Conservation (phyloP, 2,329 filamentous ascomycete species). For the Raffaelea deltoideospora region DNA sequence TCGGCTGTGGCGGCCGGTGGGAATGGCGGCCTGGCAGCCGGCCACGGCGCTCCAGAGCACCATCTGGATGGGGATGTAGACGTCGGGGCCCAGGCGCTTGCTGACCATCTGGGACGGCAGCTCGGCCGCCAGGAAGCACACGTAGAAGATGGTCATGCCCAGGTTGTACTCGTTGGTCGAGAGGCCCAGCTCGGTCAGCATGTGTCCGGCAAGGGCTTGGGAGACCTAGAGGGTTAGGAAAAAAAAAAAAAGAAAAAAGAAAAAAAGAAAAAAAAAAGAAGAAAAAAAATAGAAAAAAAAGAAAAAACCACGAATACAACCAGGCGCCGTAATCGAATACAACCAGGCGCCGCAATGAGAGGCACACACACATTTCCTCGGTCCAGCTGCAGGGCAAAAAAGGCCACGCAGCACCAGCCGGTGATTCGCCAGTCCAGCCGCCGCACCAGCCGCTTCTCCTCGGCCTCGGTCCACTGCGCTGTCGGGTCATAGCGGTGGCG, state of each 20-base stretch:
- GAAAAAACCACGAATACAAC: too few relatives aligned
- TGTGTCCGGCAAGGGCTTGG: slow-evolving; percentile 20
- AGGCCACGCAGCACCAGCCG: slow-evolving; percentile 18
- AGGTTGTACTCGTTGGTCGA: slow-evolving; percentile 31
- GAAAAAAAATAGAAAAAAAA: background rate
- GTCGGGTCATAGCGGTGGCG: slow-evolving; percentile 42
- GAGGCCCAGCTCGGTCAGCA: slow-evolving; percentile 16
- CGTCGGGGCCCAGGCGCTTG: slow-evolving; percentile 28
- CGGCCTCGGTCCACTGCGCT: slow-evolving; percentile 38
- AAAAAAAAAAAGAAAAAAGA: background rate
- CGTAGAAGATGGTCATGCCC: slow-evolving; percentile 37
- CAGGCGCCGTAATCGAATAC: too few relatives aligned
- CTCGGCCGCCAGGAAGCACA: slow-evolving; percentile 39
- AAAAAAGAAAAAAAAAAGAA: background rate
- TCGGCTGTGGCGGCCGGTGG: slow-evolving; percentile 11
- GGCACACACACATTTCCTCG: slow-evolving; percentile 20
- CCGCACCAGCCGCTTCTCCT: slow-evolving; percentile 38
- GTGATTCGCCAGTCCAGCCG: slow-evolving; percentile 23
- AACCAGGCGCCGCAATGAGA: too few relatives aligned
- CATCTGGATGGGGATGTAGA: slow-evolving; percentile 20
- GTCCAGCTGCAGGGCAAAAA: slow-evolving; percentile 21
- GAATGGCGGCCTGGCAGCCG: slow-evolving; percentile 15
- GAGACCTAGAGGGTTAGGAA: slow-evolving; percentile 9
- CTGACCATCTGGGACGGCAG: slow-evolving; percentile 46
- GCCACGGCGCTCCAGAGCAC: slow-evolving; percentile 17